Base-by-base conservation (phyloP, 345 rosid genomes). In the Populus davidiana region DNA sequence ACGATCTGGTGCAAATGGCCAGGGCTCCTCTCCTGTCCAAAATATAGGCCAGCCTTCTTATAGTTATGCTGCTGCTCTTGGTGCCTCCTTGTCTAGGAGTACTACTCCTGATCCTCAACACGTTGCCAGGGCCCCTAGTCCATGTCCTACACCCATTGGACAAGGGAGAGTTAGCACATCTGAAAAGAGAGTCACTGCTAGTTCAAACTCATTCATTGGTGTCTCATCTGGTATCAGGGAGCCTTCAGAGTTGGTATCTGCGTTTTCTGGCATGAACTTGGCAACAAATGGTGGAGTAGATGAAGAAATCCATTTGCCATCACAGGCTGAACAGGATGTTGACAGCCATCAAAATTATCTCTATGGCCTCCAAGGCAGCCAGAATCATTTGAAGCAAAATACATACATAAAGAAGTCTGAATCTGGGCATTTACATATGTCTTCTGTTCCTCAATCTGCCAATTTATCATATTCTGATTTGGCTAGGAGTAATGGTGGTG, bases 71-170 rank as follows among this genome's bases (percentile, higher is more conserved):
- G 88, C 95, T 83, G 98, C 83, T 39, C 83, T 94, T 0, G 98
- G 98, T 36, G 63, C 92, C 75, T 86, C 98, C 47, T 75, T 95
- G 84, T 94, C 98, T 44, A 85, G 98, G 77, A 89, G 89, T 71
- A 89, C 87, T 35, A 95, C 99, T 52, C 99, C 99, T 75, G 99
- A 95, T 85, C 91, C 93, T 3, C 97, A 91, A 80, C 87, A 83
- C 73, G 77, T 87, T 64, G 94, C 85, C 54, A 88, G 96, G 86
- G 92, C 88, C 62, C 99, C 98, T 68, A 95, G 98, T 82, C 98
- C 97, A 65, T 88, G 97, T 78, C 89, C 85, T 13, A 88, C 93
- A 13, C 97, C 98, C 35, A 93, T 94, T 78, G 98, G 98, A 23
- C 89, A 88, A 25, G 97, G 91, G 4, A 88, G 99, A 84, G 81